These are phyloP conservation scores for Oryza glumipatula DNA, from an alignment of 176 grass and related monocot genomes.

Conservation along the genomic window DNA sequence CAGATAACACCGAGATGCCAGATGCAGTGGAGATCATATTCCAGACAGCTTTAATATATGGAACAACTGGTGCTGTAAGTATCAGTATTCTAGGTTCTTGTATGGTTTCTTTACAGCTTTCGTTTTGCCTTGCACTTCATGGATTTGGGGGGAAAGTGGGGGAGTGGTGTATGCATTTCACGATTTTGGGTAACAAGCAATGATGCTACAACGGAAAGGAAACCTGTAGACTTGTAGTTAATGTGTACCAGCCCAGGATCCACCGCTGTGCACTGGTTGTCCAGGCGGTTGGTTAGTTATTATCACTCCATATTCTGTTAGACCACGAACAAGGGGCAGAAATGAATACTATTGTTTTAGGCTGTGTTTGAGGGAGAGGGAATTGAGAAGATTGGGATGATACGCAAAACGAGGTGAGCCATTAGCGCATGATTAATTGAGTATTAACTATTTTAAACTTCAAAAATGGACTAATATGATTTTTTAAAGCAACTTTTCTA, in stretches of 20 bases:
- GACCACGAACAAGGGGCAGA: background rate
- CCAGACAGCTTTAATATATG: conserved; percentile 65
- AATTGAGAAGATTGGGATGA: too few species aligned
- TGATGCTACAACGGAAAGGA: background rate
- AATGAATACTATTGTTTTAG: conserved; percentile 12
- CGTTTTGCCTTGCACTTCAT: conserved; percentile 3
- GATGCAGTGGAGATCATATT: conserved; percentile 80
- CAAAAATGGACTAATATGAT: too few species aligned
- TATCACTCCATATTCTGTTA: background rate
- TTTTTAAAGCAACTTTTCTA: too few species aligned
- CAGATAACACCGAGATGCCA: conserved; percentile 72
- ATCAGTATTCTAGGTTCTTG: background rate
- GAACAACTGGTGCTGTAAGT: conserved; percentile 69
- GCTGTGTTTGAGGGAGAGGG: too few species aligned
- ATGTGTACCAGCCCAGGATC: background rate
- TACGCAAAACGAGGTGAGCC: too few species aligned
- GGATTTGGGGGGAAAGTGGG: background rate
- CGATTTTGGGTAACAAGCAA: too few species aligned
- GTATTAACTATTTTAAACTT: too few species aligned
- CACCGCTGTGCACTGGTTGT: background rate
- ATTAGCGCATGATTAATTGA: too few species aligned
- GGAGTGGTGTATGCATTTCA: background rate
- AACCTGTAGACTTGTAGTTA: background rate
- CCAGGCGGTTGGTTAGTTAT: background rate
- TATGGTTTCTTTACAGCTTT: background rate